These are phyloP conservation scores for Caloboletus firmus DNA, from an alignment of 1,284 basidiomycete genomes.

Conservation along the genomic window DNA sequence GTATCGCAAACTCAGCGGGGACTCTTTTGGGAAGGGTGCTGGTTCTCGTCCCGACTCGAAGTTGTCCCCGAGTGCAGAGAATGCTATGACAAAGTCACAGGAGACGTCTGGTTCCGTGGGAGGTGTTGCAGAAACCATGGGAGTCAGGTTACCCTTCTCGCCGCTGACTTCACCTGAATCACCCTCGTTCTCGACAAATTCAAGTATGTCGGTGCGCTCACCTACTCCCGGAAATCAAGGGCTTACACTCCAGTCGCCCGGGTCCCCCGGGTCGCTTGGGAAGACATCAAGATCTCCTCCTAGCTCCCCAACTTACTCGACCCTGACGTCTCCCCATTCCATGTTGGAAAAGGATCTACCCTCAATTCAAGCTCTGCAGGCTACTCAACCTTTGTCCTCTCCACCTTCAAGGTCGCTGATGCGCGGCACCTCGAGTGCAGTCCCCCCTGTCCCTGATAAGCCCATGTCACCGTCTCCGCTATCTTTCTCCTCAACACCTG, in stretches of 20 bases:
- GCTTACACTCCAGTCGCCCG: slow-evolving; percentile 14
- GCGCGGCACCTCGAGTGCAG: slow-evolving; percentile 10
- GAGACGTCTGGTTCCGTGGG: slow-evolving; percentile 23
- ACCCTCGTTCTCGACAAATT: slow-evolving; percentile 35
- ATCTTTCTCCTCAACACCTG: slow-evolving; percentile 7
- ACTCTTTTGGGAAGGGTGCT: slow-evolving; percentile 30
- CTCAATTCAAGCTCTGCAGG: slow-evolving; percentile 34
- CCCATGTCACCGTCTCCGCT: slow-evolving; percentile 3
- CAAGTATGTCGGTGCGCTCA: slow-evolving; percentile 29
- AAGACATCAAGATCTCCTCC: slow-evolving; percentile 22
- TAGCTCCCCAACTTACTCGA: slow-evolving; percentile 39
- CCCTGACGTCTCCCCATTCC: slow-evolving; percentile 48
- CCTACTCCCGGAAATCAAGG: slow-evolving; percentile 19
- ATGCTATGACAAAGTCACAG: slow-evolving; percentile 22
- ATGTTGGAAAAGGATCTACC: slow-evolving; percentile 36
- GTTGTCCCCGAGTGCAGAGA: slow-evolving; percentile 32
- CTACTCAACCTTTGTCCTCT: slow-evolving; percentile 8
- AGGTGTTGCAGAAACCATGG: slow-evolving; percentile 29
- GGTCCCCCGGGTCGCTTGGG: slow-evolving; percentile 14
- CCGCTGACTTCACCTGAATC: slow-evolving; percentile 32
- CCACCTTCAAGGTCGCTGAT: slow-evolving; percentile 13
- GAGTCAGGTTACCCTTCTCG: slow-evolving; percentile 34
- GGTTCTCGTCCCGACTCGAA: slow-evolving; percentile 40
- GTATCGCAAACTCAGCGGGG: slow-evolving; percentile 31
- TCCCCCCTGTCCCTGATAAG: slow-evolving; percentile 35